Evolutionary conservation across 2,329 filamentous ascomycete genomes (phyloP), one percentile per base, ranked within the genome.

Genomic region (Dichotomopilus funicola): DNA sequence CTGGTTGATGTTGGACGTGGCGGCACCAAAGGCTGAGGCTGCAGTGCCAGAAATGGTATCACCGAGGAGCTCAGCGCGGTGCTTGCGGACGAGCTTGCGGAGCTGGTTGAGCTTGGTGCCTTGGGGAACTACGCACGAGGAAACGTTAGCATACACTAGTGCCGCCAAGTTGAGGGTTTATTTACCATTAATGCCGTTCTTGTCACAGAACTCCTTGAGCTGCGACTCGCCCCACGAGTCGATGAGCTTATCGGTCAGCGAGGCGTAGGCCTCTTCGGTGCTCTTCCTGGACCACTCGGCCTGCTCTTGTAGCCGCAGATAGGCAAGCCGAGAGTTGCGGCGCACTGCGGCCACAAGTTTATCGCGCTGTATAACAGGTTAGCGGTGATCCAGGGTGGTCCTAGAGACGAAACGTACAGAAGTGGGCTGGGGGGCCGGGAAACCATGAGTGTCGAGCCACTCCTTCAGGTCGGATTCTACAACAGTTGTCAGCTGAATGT

Each of bases 131-230:
- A 80, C 6, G 11, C 4, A 27, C 19, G 19, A 27, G 19, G 3
- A 41, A 66, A 48, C 65, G 62, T 60, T 34, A 55, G 50, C 19
- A 35, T 1, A 6, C 6, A 5, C 4, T 5, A 3, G 11, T 11
- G 27, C 3, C 11, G 1, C n/a, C 4, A 8, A 4, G 1, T 7
- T 1, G 6, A n/a, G n/a, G 5, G 0, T 8, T 7, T 5, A 59
- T 69, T 34, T 64, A 75, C 73, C 73, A 10, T 67, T 70, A 68
- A 99, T 87, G 56, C 84, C 83, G 65, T 97, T 94, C 79, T 91
- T 89, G 75, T 97, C 92, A 54, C 85, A 85, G 76, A 94, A 97
- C 60, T 89, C 86, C 79, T 97, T 97, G 69, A 99, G 80, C 71
- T 95, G 78, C 42, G 80, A 81, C 67, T 96, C 91, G 66, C 87